Evolutionary conservation across 768 basidiomycete species (phyloP).

Genomic region (Russula foetens): DNA sequence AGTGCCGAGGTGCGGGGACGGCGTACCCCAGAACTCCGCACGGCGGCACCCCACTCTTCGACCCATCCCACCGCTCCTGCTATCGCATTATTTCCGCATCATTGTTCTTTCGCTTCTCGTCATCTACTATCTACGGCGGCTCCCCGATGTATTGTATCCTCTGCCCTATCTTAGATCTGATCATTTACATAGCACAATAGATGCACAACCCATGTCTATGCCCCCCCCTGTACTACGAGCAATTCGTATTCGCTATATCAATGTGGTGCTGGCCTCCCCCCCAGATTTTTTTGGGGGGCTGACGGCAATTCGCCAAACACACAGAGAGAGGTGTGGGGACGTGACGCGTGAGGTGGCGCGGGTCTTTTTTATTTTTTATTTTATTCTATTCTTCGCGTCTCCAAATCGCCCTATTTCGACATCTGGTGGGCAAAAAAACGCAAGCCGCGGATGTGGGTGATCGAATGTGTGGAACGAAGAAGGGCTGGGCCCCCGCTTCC

Average conservation of each 20-base stretch:
- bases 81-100: conserved; percentile 4
- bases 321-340: no score
- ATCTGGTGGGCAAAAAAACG: no score
- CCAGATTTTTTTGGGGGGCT: no score
- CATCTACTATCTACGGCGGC: neutral
- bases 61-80: neutral
- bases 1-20: neutral
- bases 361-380: no score
- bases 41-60: neutral
- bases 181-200: conserved; percentile 14
- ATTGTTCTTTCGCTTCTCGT: neutral
- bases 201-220: conserved; percentile 3
- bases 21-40: neutral
- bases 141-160: conserved; percentile 7
- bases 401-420: no score
- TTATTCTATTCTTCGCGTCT: no score
- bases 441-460: no score
- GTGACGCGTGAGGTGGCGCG: no score
- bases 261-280: no score
- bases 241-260: neutral
- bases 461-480: no score
- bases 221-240: neutral
- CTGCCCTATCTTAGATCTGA: conserved; percentile 12
- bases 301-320: no score
- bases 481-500: no score